Evolutionary conservation across 495 filamentous ascomycete genomes (phyloP).

Genomic region (Xanthoparmelia taractica): DNA sequence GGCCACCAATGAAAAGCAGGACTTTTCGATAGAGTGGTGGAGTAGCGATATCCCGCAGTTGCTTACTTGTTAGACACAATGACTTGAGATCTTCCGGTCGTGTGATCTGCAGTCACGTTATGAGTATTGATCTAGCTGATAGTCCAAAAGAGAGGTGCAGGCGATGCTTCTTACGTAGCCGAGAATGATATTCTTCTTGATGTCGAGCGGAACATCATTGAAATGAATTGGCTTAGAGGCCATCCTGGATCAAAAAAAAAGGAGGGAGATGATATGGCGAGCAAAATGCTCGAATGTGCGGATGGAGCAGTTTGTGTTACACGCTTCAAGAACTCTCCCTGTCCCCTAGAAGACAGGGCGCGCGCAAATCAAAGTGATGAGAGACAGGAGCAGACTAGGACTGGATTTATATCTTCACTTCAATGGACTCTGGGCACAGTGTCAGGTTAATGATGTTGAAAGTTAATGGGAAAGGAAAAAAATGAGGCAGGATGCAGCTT

Average conservation of each 20-base stretch:
- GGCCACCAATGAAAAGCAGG: slow-evolving; percentile 19
- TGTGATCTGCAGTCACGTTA: background rate
- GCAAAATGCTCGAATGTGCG: background rate
- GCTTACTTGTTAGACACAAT: slow-evolving; percentile 16
- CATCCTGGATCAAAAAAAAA: background rate
- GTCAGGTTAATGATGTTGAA: background rate
- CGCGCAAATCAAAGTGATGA: too few relatives aligned
- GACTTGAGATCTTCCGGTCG: slow-evolving; percentile 16
- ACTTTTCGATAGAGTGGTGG: slow-evolving; percentile 14
- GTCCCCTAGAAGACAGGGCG: too few relatives aligned
- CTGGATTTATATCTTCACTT: background rate
- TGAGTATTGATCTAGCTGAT: background rate
- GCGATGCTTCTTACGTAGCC: slow-evolving; percentile 8
- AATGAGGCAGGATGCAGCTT: background rate
- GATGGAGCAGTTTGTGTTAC: background rate
- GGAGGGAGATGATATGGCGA: background rate
- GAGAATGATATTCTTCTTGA: slow-evolving; percentile 13
- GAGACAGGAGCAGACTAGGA: background rate
- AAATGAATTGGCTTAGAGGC: background rate
- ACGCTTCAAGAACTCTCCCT: background rate
- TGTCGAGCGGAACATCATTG: slow-evolving; percentile 5
- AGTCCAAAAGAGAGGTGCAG: background rate
- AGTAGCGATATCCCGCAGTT: slow-evolving; percentile 12
- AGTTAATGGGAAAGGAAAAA: too few relatives aligned
- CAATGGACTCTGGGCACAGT: background rate